These are phyloP conservation scores for Lodderomyces theae DNA, from an alignment of 1,139 yeast species.

Conservation along the genomic window DNA sequence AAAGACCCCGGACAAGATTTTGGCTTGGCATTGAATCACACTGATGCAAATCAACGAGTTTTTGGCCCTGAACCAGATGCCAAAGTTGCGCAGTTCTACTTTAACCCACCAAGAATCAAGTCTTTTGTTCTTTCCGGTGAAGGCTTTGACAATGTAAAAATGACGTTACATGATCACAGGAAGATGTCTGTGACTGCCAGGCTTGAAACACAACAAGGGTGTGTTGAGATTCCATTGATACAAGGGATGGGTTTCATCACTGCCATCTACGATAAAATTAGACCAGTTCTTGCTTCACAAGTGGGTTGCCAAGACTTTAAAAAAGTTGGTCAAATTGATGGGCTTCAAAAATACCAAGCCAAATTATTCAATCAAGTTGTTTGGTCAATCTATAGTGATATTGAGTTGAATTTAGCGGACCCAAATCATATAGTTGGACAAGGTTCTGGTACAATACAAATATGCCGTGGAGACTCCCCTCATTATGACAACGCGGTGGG, in stretches of 20 bases:
- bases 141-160: conserved; percentile 23
- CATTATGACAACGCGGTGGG: conserved; percentile 56
- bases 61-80: conserved; percentile 42
- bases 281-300: conserved; percentile 56
- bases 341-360: conserved; percentile 28
- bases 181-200: conserved; percentile 36
- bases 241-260: conserved; percentile 73
- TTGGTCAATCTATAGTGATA: conserved; percentile 39
- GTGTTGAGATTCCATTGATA: conserved; percentile 34
- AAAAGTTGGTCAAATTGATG: conserved; percentile 15
- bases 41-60: conserved; percentile 40
- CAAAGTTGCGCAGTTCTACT: conserved; percentile 41
- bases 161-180: conserved; percentile 27
- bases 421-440: conserved; percentile 53
- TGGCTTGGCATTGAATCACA: conserved; percentile 46
- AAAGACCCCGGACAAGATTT: conserved; percentile 38
- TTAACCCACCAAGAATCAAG: conserved; percentile 47
- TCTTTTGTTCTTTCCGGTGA: conserved; percentile 40
- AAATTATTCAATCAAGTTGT: conserved; percentile 39
- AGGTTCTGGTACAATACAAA: conserved; percentile 38
- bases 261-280: conserved; percentile 54
- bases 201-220: conserved; percentile 17
- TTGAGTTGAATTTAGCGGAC: conserved; percentile 43
- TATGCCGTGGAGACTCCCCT: conserved; percentile 42
- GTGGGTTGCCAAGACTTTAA: conserved; percentile 54